Base-by-base conservation (phyloP, 1,139 yeast species). In the Lodderomyces oxycetoniae region DNA sequence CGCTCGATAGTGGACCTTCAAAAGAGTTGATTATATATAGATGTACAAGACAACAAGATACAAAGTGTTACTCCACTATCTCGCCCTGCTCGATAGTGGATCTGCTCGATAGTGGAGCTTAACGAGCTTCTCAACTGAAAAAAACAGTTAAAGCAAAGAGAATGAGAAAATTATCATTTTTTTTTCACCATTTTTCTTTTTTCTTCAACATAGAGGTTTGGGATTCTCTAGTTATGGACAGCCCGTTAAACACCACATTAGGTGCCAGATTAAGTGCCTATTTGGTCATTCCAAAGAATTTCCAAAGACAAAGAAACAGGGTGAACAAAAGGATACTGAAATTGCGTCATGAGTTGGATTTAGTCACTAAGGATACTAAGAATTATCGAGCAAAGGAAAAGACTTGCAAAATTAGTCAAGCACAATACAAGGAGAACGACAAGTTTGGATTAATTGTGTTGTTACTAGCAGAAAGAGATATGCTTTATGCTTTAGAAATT, bases 401-500 rank as follows among this genome's bases (percentile, higher is more conserved):
- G 48, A 55, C 59, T 5, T 55, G 68, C 27, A 54, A 60, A 17
- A 66, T 79, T 27, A 48, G 66, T 3, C 38, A 55, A 0, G 73
- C 63, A n/a, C 71, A 76, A 39, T 75, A 77, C 46, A 57, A 54
- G 3, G 40, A 50, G n/a, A 71, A 79, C 47, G 43, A 57, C 8
- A 56, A 62, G 36, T 72, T 57, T 48, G 85, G 77, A 10, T 46
- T 56, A 26, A 55, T 83, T 14, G 54, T 73, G 16, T 61, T 83
- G 21, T 59, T 71, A 40, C 66, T 71, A 8, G 77, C 82, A 1
- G 95, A 86, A 54, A 68, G 91, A 47, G 81, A 82, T 44, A 62
- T 79, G 53, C 66, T 86, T 25, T 76, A 73, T 47, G 83, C 89
- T 1, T 67, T 77, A 55, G 89, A 83, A 53, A 67, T 79, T 38